phyloP scores from a whole-genome alignment of 257 asterid genomes.

The Pogostemon cablin region DNA sequence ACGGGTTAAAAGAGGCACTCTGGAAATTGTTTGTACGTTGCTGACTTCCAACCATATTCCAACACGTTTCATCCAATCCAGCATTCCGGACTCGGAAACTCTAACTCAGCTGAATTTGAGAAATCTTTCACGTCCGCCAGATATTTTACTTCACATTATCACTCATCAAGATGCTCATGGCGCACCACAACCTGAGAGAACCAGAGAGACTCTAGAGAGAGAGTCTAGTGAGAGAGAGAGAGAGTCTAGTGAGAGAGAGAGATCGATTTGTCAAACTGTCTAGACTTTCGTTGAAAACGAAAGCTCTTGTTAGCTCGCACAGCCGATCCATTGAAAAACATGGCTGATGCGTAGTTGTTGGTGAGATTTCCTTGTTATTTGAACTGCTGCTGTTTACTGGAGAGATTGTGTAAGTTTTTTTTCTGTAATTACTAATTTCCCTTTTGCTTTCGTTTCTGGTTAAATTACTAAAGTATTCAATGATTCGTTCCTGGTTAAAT shows the following conservation, averaged over 20 bases:
- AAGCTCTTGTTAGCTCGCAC: conserved; percentile 41
- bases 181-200: no score
- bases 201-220: conserved; percentile 12
- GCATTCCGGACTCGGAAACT: conserved; percentile 43
- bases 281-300: conserved; percentile 32
- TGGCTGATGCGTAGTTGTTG: conserved; percentile 41
- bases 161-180: no score
- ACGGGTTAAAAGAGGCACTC: no score
- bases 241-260: conserved; percentile 18
- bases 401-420: neutral
- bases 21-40: conserved; percentile 19
- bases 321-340: conserved; percentile 21
- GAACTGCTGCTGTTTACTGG: conserved; percentile 14
- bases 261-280: conserved; percentile 44
- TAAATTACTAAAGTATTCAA: conserved; percentile 32
- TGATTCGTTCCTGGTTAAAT: conserved; percentile 33
- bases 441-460: neutral
- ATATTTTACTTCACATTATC: conserved; percentile 28
- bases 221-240: conserved; percentile 16
- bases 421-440: neutral
- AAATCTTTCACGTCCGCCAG: conserved; percentile 60
- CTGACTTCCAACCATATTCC: conserved; percentile 19
- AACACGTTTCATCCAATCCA: conserved; percentile 35
- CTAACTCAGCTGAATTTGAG: conserved; percentile 49
- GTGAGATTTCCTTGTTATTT: conserved; percentile 30